A percentile compares a stretch with the other conserved stretches of the same genome.
phyloP scores from a whole-genome alignment of 2,329 filamentous ascomycete species.

The Penicillium brasilianum region DNA sequence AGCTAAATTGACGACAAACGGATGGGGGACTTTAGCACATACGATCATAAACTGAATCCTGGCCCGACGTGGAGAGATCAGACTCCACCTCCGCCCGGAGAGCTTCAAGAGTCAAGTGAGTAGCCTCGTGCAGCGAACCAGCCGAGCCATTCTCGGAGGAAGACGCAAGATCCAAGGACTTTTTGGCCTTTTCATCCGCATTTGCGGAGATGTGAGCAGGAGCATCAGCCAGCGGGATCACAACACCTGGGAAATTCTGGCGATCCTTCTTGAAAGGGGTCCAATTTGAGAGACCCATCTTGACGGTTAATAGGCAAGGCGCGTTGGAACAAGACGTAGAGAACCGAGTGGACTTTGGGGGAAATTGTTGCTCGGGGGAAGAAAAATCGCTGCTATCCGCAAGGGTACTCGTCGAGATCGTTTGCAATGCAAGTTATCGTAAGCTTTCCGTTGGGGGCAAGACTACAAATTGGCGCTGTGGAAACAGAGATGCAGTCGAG shows the following conservation, averaged over 20 bases:
- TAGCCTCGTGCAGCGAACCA: conserved; percentile 42
- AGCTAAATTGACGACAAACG: neutral
- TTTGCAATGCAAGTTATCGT: neutral
- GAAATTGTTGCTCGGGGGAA: neutral
- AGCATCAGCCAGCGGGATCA: conserved; percentile 56
- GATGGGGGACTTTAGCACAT: conserved; percentile 46
- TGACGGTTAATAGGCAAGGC: conserved; percentile 14
- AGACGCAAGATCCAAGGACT: conserved; percentile 38
- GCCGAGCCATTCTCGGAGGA: conserved; percentile 47
- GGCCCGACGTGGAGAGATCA: conserved; percentile 60
- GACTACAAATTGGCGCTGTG: conserved; percentile 27
- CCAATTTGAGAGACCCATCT: conserved; percentile 41
- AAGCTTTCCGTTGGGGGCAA: conserved; percentile 7
- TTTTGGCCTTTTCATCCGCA: conserved; percentile 39
- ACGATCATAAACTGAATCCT: conserved; percentile 77
- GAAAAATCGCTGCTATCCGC: conserved; percentile 1
- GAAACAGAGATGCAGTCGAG: conserved; percentile 11
- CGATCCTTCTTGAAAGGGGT: conserved; percentile 59
- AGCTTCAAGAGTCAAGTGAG: conserved; percentile 67
- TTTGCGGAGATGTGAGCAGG: conserved; percentile 39
- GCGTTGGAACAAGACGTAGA: neutral
- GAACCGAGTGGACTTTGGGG: neutral
- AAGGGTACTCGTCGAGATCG: neutral
- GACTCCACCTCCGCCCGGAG: conserved; percentile 70
- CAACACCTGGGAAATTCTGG: conserved; percentile 55